Base-by-base conservation (phyloP, 1,284 basidiomycete genomes). In the Psilocybe mexicana region DNA sequence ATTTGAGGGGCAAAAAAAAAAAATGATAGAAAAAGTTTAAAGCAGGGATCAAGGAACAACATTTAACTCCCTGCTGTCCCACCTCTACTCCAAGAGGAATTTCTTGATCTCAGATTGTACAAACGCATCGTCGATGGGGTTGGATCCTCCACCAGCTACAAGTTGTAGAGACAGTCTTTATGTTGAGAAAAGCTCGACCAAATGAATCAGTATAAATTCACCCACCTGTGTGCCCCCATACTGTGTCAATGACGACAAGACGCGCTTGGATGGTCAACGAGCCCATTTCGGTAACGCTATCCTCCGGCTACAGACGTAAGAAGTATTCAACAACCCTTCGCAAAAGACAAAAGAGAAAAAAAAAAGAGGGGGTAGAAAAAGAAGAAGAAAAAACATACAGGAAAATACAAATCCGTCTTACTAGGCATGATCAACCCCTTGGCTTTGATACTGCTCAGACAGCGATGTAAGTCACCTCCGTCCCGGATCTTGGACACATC, bases 351-450 rank as follows among this genome's bases (percentile, higher is more conserved):
- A 12, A 52, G 12, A 24, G 12, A 7, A 7, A 14, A 2, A 2
- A 11, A 8, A 14, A 52, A 50, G 1, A 18, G 18, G 18, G 18
- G 18, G 0, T 18, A 18, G 18, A 18, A 18, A 18, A 18, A 18
- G 18, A 40, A 47, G 12, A 12, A 40, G 10, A 3, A 24, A 28
- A 69, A 76, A 69, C 75, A 60, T 60, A 80, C 80, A 18, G 82
- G 76, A 67, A 85, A 86, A 65, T 85, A 85, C 45, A 85, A 68
- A 63, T 87, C 84, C 6, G 81, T 84, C 67, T 79, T 84, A 64
- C 77, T 79, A 3, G 83, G 83, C 79, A 86, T 82, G 40, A 86
- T 75, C 48, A 85, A 72, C 0, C 75, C 80, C 55, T 76, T 76
- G n/a, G 82, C 81, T 60, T 77, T 77, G 62, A 84, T 82, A 28